Percentiles rank a stretch among this genome's conserved stretches.
These are phyloP conservation scores for Globisporangium recalcitrans DNA, from an alignment of 352 stramenopile species.

Conservation along the genomic window DNA sequence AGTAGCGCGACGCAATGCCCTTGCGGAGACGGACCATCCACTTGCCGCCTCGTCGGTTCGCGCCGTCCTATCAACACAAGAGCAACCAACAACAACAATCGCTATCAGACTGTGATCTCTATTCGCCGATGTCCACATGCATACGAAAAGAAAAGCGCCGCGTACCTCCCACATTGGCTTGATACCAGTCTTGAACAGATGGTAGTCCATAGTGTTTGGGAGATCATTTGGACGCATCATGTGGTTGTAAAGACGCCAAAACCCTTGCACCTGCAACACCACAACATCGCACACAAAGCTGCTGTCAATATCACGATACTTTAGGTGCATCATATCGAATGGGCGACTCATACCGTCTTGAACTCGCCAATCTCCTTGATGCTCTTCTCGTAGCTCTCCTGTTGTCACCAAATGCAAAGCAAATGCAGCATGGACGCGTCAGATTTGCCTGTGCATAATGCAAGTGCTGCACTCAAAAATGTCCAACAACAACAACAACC, in stretches of 20 bases:
- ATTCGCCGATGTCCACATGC: neutral
- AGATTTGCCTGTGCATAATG: neutral
- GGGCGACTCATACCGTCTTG: slow-evolving; percentile 61
- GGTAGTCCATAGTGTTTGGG: slow-evolving; percentile 88
- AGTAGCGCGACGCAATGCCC: slow-evolving; percentile 87
- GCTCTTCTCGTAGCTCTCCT: slow-evolving; percentile 92
- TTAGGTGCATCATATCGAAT: neutral
- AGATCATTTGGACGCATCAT: slow-evolving; percentile 89
- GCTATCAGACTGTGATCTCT: neutral
- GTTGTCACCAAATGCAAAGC: neutral
- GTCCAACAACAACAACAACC: too few relatives aligned
- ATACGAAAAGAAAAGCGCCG: neutral
- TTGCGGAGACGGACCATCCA: slow-evolving; percentile 92
- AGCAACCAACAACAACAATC: neutral
- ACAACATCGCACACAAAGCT: neutral
- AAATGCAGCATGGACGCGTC: neutral
- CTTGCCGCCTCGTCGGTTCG: slow-evolving; percentile 89
- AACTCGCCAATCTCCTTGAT: slow-evolving; percentile 92
- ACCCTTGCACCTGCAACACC: slow-evolving; percentile 76
- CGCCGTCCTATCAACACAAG: slow-evolving; percentile 40
- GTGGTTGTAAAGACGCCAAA: slow-evolving; percentile 93
- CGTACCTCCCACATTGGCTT: slow-evolving; percentile 91
- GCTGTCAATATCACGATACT: neutral
- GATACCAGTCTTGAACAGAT: slow-evolving; percentile 92
- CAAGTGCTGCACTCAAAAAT: neutral